Base-by-base conservation (phyloP, 208 protist genomes). In the Wallacemonas sp. region DNA sequence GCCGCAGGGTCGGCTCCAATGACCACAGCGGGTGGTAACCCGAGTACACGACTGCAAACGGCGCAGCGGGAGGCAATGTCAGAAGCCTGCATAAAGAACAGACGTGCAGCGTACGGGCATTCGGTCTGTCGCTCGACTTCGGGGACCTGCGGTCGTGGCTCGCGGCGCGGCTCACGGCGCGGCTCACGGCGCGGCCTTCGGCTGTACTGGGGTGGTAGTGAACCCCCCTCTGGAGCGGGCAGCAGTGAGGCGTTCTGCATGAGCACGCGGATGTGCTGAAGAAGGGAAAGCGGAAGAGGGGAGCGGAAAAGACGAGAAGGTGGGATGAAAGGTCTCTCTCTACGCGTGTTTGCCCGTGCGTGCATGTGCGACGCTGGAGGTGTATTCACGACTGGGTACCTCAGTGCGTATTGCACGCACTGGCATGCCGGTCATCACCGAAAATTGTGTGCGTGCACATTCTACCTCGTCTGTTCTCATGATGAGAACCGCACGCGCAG, bases 21-120 rank as follows among this genome's bases (percentile, higher is more conserved):
- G 64, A 13, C 58, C 1, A 55, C n/a, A 54, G 70, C 59, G 15
- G 41, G 45, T 3, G 67, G 74, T 0, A 66, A 63, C 12, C 74
- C 57, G 29, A 78, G 27, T 10, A 74, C 70, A 15, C 44, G 22
- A 8, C 68, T 59, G 19, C 66, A 71, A 2, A 76, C 39, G 17
- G 37, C 30, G 21, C 41, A 66, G 13, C 66, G 37, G 1, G 62
- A 44, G 32, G 66, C 46, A 2, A 46, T 34, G 55, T 68, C 63
- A 9, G 48, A 44, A 5, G 41, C 27, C 2, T 45, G 29, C 2
- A 83, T 54, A 33, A 66, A 57, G 44, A 76, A 87, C 2, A 87
- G 50, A 8, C 81, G 77, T 26, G 78, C 70, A 30, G 81, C 77
- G 24, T 71, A 81, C 1, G 81, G 77, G 39, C 81, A 87, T 62